A percentile compares a stretch with the other conserved stretches of the same genome.
These are phyloP conservation scores for Umbelopsis vinacea DNA, from an alignment of 192 early-diverging fungal genomes.

Conservation along the genomic window DNA sequence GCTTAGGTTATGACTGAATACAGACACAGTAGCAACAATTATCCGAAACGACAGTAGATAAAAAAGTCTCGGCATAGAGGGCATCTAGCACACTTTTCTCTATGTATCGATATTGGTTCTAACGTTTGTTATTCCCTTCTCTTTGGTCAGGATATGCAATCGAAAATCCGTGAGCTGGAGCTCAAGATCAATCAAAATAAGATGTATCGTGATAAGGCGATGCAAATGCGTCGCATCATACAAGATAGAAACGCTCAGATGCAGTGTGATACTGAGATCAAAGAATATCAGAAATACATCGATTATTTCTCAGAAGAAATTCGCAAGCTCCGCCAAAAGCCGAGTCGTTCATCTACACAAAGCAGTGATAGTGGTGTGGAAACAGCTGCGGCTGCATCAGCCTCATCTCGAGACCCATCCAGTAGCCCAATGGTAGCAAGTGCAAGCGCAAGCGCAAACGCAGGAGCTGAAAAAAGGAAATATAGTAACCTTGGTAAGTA, in stretches of 20 bases:
- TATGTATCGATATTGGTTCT: no score
- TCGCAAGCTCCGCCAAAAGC: slow-evolving; percentile 60
- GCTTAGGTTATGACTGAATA: no score
- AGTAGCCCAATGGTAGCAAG: slow-evolving; percentile 14
- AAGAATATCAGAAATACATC: slow-evolving; percentile 68
- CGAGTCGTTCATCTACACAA: slow-evolving; percentile 46
- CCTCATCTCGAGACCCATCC: slow-evolving; percentile 30
- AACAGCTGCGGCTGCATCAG: slow-evolving; percentile 39
- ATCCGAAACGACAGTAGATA: no score
- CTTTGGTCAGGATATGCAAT: slow-evolving; percentile 22
- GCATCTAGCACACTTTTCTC: neutral
- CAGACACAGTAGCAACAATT: no score
- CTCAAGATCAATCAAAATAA: slow-evolving; percentile 45
- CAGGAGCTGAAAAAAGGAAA: slow-evolving; percentile 23
- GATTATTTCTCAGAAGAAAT: slow-evolving; percentile 73
- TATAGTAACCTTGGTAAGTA: slow-evolving; percentile 33
- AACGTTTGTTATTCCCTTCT: neutral
- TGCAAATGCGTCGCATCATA: slow-evolving; percentile 61
- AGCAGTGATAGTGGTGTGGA: slow-evolving; percentile 8
- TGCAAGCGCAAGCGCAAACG: neutral
- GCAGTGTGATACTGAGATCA: slow-evolving; percentile 77
- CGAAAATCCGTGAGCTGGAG: slow-evolving; percentile 44
- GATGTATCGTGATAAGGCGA: slow-evolving; percentile 46
- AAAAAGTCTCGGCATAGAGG: no score
- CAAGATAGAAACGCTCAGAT: slow-evolving; percentile 65